Percentiles rank a stretch among this genome's conserved stretches.
Conservation (phyloP, 129 eudicot genomes). For the sunflower (Helianthus annuus) region HanXRQr2.0-SUNRISE NC_035434.2:163373329-163373828, state of each 20-base stretch:
- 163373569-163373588: slow-evolving; percentile 44
- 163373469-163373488: slow-evolving; percentile 9
- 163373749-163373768: slow-evolving; percentile 64
- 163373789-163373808: background rate
- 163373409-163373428: slow-evolving; percentile 11
- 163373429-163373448: slow-evolving; percentile 11
- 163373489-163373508: slow-evolving; percentile 86
- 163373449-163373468: slow-evolving; percentile 16
- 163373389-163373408: slow-evolving; percentile 18
- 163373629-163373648: slow-evolving; percentile 63
- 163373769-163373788: background rate
- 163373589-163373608: slow-evolving; percentile 45
- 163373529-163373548: slow-evolving; percentile 65
- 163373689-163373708: slow-evolving; percentile 59
- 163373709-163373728: slow-evolving; percentile 63
- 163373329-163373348: slow-evolving; percentile 13
- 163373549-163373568: slow-evolving; percentile 62
- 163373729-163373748: slow-evolving; percentile 80
- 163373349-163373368: background rate
- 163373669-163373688: slow-evolving; percentile 61
- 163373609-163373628: slow-evolving; percentile 71
- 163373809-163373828: background rate
- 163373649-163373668: slow-evolving; percentile 64
- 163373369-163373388: slow-evolving; percentile 10
- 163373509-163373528: slow-evolving; percentile 81